A percentile compares a stretch with the other conserved stretches of the same genome.
These are phyloP conservation scores for Penicillium sp. DNA, from an alignment of 2,329 filamentous ascomycete species.

Conservation along the genomic window DNA sequence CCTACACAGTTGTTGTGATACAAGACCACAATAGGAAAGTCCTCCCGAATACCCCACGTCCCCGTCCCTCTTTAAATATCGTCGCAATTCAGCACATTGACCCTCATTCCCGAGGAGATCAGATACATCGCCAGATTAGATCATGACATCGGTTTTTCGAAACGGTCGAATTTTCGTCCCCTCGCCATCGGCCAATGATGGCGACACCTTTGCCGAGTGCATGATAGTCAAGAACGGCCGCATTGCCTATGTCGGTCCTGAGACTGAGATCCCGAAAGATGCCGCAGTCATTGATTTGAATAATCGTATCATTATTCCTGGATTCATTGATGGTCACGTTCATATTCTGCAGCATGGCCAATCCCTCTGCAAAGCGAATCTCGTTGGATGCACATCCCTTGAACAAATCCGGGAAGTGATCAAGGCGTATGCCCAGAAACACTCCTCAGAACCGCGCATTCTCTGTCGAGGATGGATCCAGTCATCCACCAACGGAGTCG, in stretches of 20 bases:
- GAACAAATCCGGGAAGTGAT: conserved; percentile 44
- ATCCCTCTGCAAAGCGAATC: conserved; percentile 44
- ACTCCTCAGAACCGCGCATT: conserved; percentile 41
- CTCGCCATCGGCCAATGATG: background rate
- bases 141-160: conserved; percentile 28
- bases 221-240: conserved; percentile 41
- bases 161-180: conserved; percentile 35
- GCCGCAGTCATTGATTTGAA: conserved; percentile 34
- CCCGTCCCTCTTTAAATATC: conserved; percentile 8
- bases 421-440: conserved; percentile 37
- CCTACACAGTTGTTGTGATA: background rate
- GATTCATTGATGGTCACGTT: conserved; percentile 50
- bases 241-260: conserved; percentile 42
- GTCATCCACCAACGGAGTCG: conserved; percentile 42
- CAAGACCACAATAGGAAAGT: conserved; percentile 9
- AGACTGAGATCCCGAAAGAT: conserved; percentile 21
- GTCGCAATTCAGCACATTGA: background rate
- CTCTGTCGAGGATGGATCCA: conserved; percentile 50
- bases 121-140: background rate
- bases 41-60: conserved; percentile 5
- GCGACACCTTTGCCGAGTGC: conserved; percentile 26
- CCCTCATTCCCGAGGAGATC: background rate
- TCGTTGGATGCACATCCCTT: conserved; percentile 42
- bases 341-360: conserved; percentile 50
- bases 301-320: conserved; percentile 40